These are phyloP conservation scores for Gonium pectorale DNA, from an alignment of 139 green algal species.

Conservation along the genomic window DNA sequence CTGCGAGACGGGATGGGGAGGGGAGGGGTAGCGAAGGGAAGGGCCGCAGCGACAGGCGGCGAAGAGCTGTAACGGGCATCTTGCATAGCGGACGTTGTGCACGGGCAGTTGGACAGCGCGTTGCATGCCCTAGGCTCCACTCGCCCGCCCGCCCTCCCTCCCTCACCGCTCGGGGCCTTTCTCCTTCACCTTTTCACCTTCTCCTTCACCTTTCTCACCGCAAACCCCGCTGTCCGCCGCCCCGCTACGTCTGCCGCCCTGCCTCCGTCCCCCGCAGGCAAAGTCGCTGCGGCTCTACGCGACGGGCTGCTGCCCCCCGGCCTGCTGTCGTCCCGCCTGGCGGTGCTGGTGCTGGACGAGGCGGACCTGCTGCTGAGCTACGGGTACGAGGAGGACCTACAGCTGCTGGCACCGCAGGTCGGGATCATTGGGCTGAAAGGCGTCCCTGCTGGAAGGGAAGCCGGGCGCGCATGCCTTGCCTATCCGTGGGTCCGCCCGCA, in stretches of 20 bases:
- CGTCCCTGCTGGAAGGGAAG: too few relatives aligned
- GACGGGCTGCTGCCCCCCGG: slow-evolving; percentile 64
- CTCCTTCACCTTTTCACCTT: too few relatives aligned
- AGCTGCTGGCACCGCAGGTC: slow-evolving; percentile 71
- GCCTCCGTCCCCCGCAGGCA: slow-evolving; percentile 48
- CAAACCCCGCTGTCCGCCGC: background rate
- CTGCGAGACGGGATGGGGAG: too few relatives aligned
- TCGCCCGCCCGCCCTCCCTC: background rate
- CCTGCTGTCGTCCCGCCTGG: slow-evolving; percentile 44
- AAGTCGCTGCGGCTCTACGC: slow-evolving; percentile 64
- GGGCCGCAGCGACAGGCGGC: too few relatives aligned
- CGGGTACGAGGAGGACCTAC: slow-evolving; percentile 91
- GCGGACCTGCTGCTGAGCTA: slow-evolving; percentile 95
- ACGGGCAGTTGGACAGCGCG: too few relatives aligned
- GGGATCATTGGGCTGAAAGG: background rate
- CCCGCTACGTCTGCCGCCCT: background rate
- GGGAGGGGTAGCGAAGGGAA: too few relatives aligned
- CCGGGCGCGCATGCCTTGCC: too few relatives aligned
- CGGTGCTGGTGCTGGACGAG: slow-evolving; percentile 93
- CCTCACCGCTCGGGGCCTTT: background rate
- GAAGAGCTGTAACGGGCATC: too few relatives aligned
- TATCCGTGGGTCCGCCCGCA: too few relatives aligned
- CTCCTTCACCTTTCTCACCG: background rate
- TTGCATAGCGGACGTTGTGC: too few relatives aligned
- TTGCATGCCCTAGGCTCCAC: too few relatives aligned